Base-by-base conservation (phyloP, 306 rosid genomes). In the Datisca glomerata region DNA sequence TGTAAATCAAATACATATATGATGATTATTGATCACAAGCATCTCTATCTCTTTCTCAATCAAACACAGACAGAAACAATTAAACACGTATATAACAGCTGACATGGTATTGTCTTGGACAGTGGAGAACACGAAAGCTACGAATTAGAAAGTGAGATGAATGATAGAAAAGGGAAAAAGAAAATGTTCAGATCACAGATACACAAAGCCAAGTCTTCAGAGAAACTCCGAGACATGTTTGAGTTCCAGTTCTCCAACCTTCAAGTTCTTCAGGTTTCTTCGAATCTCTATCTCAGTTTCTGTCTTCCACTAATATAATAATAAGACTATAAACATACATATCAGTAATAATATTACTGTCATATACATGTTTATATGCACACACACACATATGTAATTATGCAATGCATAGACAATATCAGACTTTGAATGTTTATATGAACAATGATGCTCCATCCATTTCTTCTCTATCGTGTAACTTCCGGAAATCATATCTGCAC, bases 191-290 rank as follows among this genome's bases (percentile, higher is more conserved):
- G 43, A 34, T 56, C n/a, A n/a, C n/a, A n/a, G n/a, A n/a, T 54
- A 54, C 23, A 31, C 23, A 19, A 50, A 6, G 42, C 47, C 40
- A 12, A 18, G 57, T 23, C 55, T 41, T 8, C 40, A 34, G 52
- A 71, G 34, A 56, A 47, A 46, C 64, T 44, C 47, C n/a, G n/a
- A n/a, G 49, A n/a, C 70, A 66, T 2, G 40, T 73, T 70, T 66
- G 66, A 63, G 48, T 57, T 73, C 70, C 73, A 63, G 45, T 57
- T 78, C 56, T 73, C 86, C n/a, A 47, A 73, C 47, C 68, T 78
- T 27, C 59, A 78, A 21, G 75, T 75, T 1, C 60, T 67, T 10
- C 73, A 78, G 81, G 86, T 73, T 47, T 49, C 45, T 36, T 12
- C 16, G 10, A 1, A 8, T 11, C 29, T 5, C 13, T 38, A 8